phyloP scores from a whole-genome alignment of 148 eudicot species.

The Rhododendron ovatum region DNA sequence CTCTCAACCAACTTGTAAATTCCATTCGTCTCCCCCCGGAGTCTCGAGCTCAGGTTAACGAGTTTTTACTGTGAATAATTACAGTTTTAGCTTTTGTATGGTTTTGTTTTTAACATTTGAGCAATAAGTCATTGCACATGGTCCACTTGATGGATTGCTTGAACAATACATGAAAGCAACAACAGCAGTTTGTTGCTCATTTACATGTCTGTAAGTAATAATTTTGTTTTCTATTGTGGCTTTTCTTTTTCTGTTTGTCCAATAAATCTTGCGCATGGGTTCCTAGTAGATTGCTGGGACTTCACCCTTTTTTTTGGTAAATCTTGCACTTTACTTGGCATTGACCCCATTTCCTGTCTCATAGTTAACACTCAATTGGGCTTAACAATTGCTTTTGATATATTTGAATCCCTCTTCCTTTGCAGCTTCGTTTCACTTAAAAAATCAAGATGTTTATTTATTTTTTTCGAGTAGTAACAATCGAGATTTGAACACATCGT shows the following conservation, averaged over 20 bases:
- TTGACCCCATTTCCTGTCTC: neutral
- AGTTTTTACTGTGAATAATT: conserved; percentile 24
- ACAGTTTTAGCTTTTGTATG: neutral
- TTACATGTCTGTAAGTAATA: neutral
- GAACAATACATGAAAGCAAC: neutral
- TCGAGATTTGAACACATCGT: neutral
- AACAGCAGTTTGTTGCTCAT: neutral
- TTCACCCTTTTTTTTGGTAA: neutral
- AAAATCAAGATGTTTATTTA: no score
- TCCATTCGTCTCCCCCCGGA: neutral
- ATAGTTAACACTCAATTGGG: neutral
- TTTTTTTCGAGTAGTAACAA: neutral
- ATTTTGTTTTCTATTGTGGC: neutral
- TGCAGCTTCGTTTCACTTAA: neutral
- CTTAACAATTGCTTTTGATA: neutral
- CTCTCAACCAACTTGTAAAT: conserved; percentile 16
- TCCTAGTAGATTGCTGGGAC: conserved; percentile 3
- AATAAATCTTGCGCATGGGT: conserved; percentile 3
- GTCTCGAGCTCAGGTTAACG: neutral
- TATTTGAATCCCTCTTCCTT: neutral
- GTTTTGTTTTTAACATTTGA: neutral
- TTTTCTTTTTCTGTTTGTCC: neutral
- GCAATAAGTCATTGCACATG: conserved; percentile 8
- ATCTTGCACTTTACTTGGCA: neutral
- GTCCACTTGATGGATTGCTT: neutral